These are phyloP conservation scores for Verruconis gallopava DNA, from an alignment of 2,329 filamentous ascomycete species.

Conservation along the genomic window DNA sequence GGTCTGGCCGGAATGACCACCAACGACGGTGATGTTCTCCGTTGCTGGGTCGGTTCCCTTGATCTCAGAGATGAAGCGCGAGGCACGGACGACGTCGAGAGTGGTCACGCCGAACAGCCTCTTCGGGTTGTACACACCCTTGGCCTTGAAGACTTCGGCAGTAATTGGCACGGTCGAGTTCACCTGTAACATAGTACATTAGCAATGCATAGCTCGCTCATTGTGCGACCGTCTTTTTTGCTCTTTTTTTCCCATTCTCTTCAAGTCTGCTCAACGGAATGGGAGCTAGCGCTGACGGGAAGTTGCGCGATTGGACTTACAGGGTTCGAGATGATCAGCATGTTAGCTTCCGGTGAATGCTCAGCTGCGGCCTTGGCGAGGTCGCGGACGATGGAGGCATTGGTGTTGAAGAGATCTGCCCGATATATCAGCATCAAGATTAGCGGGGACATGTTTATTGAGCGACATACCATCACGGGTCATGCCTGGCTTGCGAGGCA, in stretches of 20 bases:
- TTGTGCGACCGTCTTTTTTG: too few species aligned
- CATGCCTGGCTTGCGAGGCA: constrained; percentile 99
- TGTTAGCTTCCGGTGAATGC: constrained; percentile 78
- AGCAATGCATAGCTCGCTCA: too few species aligned
- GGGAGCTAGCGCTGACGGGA: too few species aligned
- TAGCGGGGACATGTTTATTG: constrained; percentile 3
- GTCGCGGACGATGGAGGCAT: constrained; percentile 97
- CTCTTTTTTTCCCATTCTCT: too few species aligned
- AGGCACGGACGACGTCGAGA: constrained; percentile 94
- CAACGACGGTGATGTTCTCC: constrained; percentile 92
- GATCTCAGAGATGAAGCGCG: constrained; percentile 92
- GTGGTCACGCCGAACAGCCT: constrained; percentile 98
- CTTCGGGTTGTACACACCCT: constrained; percentile 97
- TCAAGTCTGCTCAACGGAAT: too few species aligned
- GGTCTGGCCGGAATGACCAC: constrained; percentile 94
- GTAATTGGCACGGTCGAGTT: constrained; percentile 99
- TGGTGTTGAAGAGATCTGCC: constrained; percentile 97
- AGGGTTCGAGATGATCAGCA: constrained; percentile 97
- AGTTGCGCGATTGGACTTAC: constrained; percentile 36
- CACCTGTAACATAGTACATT: constrained; percentile 36
- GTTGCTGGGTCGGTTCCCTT: constrained; percentile 80
- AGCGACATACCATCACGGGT: constrained; percentile 77
- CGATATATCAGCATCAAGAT: too few species aligned
- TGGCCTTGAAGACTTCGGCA: constrained; percentile 91
- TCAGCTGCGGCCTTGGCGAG: constrained; percentile 90